phyloP scores from a whole-genome alignment of 2,329 filamentous ascomycete species.

The Fusarium praegraminearum region DNA sequence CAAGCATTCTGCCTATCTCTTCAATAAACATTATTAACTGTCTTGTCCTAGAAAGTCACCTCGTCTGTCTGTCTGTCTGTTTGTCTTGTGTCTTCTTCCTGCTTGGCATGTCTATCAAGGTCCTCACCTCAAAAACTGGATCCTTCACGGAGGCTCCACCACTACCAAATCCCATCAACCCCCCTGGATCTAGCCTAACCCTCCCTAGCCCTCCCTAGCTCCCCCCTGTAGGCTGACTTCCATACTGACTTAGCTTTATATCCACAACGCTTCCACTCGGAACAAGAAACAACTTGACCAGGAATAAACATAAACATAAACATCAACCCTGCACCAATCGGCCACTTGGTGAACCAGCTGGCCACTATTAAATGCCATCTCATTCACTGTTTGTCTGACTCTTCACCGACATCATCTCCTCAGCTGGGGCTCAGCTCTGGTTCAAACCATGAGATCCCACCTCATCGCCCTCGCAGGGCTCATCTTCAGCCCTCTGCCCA shows the following conservation, averaged over 20 bases:
- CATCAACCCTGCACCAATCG: constrained; percentile 1
- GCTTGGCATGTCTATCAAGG: constrained; percentile 44
- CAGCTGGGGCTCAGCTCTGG: too few species aligned
- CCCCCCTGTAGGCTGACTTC: not conserved
- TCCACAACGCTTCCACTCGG: constrained; percentile 6
- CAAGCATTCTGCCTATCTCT: too few species aligned
- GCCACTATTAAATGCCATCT: not conserved
- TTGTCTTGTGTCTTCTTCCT: constrained; percentile 21
- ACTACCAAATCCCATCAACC: not conserved
- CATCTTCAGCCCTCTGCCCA: constrained; percentile 7
- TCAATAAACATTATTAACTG: too few species aligned
- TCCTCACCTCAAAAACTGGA: constrained; percentile 44
- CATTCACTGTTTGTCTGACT: not conserved
- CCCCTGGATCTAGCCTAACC: not conserved
- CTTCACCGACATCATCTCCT: not conserved
- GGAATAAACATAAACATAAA: not conserved
- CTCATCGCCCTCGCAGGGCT: constrained; percentile 18
- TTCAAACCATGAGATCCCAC: constrained; percentile 19
- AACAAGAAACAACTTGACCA: not conserved
- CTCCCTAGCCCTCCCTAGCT: too few species aligned
- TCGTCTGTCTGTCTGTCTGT: not conserved
- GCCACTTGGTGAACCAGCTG: not conserved
- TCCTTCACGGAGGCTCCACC: constrained; percentile 8
- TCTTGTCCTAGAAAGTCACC: not conserved
- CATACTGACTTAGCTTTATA: not conserved